Base-by-base conservation (phyloP, 2,329 filamentous ascomycete species). In the Thielaviopsis ethacetica region DNA sequence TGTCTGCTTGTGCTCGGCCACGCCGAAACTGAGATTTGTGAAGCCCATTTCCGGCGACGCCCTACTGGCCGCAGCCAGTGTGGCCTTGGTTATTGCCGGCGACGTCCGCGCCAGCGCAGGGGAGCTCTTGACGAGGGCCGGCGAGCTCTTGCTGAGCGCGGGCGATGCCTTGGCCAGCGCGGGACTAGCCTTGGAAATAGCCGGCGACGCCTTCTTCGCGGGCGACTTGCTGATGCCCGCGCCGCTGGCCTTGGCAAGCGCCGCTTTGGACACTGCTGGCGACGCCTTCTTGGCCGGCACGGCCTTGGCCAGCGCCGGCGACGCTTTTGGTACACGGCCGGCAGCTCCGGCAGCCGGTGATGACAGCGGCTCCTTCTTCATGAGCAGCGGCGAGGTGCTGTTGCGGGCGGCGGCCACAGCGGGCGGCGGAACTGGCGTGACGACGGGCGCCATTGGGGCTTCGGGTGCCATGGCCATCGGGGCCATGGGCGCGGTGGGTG, bases 1-100 rank as follows among this genome's bases (percentile, higher is more conserved):
- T 41, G 60, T 57, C 34, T 56, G 64, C 47, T 56, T 60, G 5
- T 55, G 62, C 22, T 62, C 59, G 17, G 52, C 49, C 17, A 53
- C 53, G 13, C 34, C 34, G 15, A 61, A 61, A 21, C 56, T 49
- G 21, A 41, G 12, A 19, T 57, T 57, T 24, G 59, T 53, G 34
- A 53, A 56, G 9, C 59, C 56, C 53, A 38, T 56, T 22, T 61
- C 59, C 4, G 53, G 30, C 21, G 54, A 51, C 13, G 56, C 47
- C 34, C 22, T 59, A 10, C n/a, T 54, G 6, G 58, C 57, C 7
- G 17, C 52, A 7, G 26, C 58, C 15, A 55, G 53, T 30, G 56
- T 55, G 19, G 60, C 58, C 50, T 61, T 61, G 24, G 47, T 51
- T 9, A 55, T 55, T 27, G 56, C 61, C 9, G 61, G 58, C 2